A percentile compares a stretch with the other conserved stretches of the same genome.
Conservation (phyloP, 108 stramenopile species). For the Cylindrotheca fusiformis region DNA sequence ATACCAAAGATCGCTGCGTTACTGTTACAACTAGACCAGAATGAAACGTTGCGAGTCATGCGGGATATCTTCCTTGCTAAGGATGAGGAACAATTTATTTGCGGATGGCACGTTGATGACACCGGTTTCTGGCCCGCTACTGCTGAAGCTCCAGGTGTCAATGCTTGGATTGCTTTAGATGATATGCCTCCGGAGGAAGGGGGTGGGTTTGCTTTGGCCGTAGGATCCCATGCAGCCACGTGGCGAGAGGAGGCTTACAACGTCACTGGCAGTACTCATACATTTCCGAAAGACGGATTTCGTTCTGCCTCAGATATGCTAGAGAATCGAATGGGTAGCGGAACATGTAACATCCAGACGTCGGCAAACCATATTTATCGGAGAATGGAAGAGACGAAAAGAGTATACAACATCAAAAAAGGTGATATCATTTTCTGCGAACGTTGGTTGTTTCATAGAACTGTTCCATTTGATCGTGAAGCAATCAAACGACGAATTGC, state of each 20-base stretch:
- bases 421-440: slow-evolving; percentile 78
- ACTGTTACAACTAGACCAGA: slow-evolving; percentile 13
- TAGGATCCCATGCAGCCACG: slow-evolving; percentile 58
- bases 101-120: slow-evolving; percentile 86
- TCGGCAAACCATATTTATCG: slow-evolving; percentile 62
- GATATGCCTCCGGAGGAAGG: slow-evolving; percentile 59
- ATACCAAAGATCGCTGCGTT: slow-evolving; percentile 36
- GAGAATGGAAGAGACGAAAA: slow-evolving; percentile 70
- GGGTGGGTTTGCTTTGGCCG: slow-evolving; percentile 75
- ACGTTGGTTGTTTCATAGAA: slow-evolving; percentile 83
- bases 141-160: slow-evolving; percentile 58
- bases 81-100: slow-evolving; percentile 68
- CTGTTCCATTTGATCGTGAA: slow-evolving; percentile 51
- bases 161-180: slow-evolving; percentile 83
- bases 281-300: slow-evolving; percentile 62
- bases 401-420: slow-evolving; percentile 60
- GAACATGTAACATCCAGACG: slow-evolving; percentile 72
- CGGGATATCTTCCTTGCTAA: slow-evolving; percentile 66
- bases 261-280: slow-evolving; percentile 58
- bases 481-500: slow-evolving; percentile 10
- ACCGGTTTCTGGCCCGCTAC: slow-evolving; percentile 83
- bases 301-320: slow-evolving; percentile 58
- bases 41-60: slow-evolving; percentile 35
- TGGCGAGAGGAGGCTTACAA: slow-evolving; percentile 70
- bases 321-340: slow-evolving; percentile 56